Evolutionary conservation across 139 green algal species (phyloP).

Genomic region (Chlorella ohadii): DNA sequence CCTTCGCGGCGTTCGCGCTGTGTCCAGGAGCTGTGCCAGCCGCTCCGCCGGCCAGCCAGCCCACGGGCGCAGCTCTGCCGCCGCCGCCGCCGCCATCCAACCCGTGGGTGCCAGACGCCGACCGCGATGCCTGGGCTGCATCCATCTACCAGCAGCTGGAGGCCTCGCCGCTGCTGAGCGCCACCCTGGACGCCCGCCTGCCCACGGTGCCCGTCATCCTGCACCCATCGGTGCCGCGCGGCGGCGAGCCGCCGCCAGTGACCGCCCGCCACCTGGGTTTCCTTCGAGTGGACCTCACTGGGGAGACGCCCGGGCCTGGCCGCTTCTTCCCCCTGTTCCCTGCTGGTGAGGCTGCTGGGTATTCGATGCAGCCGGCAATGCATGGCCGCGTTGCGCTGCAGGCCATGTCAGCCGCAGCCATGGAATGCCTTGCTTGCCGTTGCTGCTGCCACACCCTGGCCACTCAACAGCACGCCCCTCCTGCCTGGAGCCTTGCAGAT

Average conservation of each 20-base stretch:
- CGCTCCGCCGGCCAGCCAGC: neutral
- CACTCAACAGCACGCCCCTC: neutral
- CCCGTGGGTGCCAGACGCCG: neutral
- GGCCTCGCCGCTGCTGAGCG: neutral
- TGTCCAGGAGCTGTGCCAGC: neutral
- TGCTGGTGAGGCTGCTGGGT: neutral
- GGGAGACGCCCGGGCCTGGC: neutral
- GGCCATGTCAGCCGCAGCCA: too few species aligned
- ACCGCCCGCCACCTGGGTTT: conserved; percentile 32
- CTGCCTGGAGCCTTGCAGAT: neutral
- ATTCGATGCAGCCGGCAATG: too few species aligned
- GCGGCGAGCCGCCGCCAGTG: neutral
- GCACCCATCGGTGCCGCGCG: conserved; percentile 28
- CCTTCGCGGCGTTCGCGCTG: conserved; percentile 4
- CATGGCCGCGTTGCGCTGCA: too few species aligned
- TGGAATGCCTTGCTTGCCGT: neutral
- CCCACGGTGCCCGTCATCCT: conserved; percentile 26
- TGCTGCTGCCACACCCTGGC: neutral
- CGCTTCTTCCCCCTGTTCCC: conserved; percentile 28
- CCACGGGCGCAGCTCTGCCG: neutral
- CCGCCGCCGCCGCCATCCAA: neutral
- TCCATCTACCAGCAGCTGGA: neutral
- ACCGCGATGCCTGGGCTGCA: conserved; percentile 17
- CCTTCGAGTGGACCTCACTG: conserved; percentile 14
- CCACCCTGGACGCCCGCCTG: neutral